Evolutionary conservation across 2,329 filamentous ascomycete species (phyloP), one percentile per base, ranked within the genome.

Genomic region (Diaporthe sp.): DNA sequence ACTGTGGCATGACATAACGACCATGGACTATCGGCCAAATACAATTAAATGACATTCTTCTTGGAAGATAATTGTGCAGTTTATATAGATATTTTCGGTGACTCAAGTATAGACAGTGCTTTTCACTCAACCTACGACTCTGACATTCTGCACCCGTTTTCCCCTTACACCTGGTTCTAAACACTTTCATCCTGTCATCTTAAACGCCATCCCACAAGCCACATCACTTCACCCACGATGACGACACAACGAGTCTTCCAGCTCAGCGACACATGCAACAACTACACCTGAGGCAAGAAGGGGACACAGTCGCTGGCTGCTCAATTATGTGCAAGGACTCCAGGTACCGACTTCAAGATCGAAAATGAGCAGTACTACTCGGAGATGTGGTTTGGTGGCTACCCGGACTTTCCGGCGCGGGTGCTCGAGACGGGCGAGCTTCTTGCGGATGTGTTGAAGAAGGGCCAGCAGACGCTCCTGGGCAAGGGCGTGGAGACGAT

Each of bases 371-470:
- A 91, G 77, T 82, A 85, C 9, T 95, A 95, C 79, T 86, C 86
- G 0, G 86, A 88, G 88, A 91, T 93, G 88, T 95, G 93, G 93
- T 93, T 95, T 85, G 93, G 92, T 5, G 94, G 93, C 58, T 94
- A 95, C 79, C 92, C 93, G 0, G 90, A 90, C 51, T 88, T 92
- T 35, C 93, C 93, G 0, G 93, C 92, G 1, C 89, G 90, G 71
- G 85, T 93, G 1, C 83, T 93, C 22, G 84, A 86, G 30, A 92
- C 89, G 0, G 91, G 90, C 37, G 89, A 94, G 80, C 85, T 89
- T 37, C 88, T 96, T 1, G 88, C 91, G 76, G 88, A 93, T 30
- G 88, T 93, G 22, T 83, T 95, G 42, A 87, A 93, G 76, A 84
- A 84, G 71, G 86, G 94, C 79, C 86, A 91, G 47, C 86, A 92